phyloP scores from a whole-genome alignment of 768 basidiomycete species.

The Suillus weaverae region DNA sequence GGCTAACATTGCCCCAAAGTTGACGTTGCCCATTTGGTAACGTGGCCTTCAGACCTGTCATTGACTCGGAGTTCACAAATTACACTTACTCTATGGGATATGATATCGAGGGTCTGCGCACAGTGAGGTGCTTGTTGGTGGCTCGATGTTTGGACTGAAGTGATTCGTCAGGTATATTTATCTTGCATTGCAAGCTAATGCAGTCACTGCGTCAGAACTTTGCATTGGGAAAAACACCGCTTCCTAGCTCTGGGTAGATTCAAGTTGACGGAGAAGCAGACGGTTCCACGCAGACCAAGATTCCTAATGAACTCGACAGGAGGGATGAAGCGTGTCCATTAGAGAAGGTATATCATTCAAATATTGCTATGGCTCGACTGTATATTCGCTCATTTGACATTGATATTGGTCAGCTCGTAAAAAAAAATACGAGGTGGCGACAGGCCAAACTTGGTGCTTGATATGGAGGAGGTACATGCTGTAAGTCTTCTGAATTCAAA shows the following conservation, averaged over 20 bases:
- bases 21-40: constrained; percentile 83
- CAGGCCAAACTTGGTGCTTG: constrained; percentile 63
- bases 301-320: constrained; percentile 82
- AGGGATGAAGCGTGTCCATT: constrained; percentile 89
- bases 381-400: constrained; percentile 26
- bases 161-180: constrained; percentile 48
- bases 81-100: constrained; percentile 92
- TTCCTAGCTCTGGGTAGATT: constrained; percentile 72
- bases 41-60: constrained; percentile 42
- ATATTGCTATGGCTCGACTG: background rate
- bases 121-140: constrained; percentile 78
- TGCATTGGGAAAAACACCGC: constrained; percentile 89
- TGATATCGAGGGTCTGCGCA: constrained; percentile 71
- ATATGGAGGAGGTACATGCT: constrained; percentile 93
- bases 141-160: constrained; percentile 89
- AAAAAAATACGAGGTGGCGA: constrained; percentile 97
- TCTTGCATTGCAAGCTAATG: background rate
- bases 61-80: constrained; percentile 41
- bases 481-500: constrained; percentile 42
- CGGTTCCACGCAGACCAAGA: constrained; percentile 74
- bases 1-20: constrained; percentile 42
- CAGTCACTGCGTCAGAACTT: constrained; percentile 52
- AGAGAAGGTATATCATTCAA: constrained; percentile 62
- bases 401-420: constrained; percentile 74
- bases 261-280: constrained; percentile 66